A percentile compares a stretch with the other conserved stretches of the same genome.
phyloP scores from a whole-genome alignment of 2,329 filamentous ascomycete genomes.

The Penicillium sp. region DNA sequence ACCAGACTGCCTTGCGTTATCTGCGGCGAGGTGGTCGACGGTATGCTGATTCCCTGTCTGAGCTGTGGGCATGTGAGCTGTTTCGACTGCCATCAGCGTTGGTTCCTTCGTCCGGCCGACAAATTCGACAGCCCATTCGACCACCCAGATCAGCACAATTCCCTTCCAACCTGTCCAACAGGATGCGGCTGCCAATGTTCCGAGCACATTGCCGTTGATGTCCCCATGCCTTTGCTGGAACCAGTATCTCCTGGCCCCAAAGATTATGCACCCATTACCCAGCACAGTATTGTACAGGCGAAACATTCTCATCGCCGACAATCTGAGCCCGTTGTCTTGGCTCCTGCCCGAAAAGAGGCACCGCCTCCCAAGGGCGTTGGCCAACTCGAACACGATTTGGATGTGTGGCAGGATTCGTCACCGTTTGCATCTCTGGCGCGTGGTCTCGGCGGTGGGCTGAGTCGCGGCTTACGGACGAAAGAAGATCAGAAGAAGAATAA shows the following conservation, averaged over 20 bases:
- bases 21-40: constrained; percentile 45
- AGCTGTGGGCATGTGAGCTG: constrained; percentile 51
- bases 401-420: constrained; percentile 36
- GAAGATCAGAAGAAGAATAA: constrained; percentile 34
- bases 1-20: constrained; percentile 45
- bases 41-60: constrained; percentile 49
- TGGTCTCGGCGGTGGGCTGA: constrained; percentile 45
- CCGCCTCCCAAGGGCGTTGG: constrained; percentile 17
- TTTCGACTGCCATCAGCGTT: constrained; percentile 45
- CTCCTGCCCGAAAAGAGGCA: constrained; percentile 15
- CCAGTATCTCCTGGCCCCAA: constrained; percentile 16
- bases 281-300: constrained; percentile 13
- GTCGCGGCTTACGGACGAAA: constrained; percentile 38
- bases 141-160: constrained; percentile 10
- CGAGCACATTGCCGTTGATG: constrained; percentile 36
- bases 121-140: constrained; percentile 16
- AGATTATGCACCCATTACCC: not conserved
- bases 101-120: constrained; percentile 35
- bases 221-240: constrained; percentile 33
- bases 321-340: constrained; percentile 18
- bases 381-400: constrained; percentile 38
- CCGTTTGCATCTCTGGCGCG: constrained; percentile 43
- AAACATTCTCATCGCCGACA: constrained; percentile 23
- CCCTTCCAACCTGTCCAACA: constrained; percentile 42
- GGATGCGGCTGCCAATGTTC: constrained; percentile 52